phyloP scores from a whole-genome alignment of 805 yeast species.

The Suhomyces kilbournensis region DNA sequence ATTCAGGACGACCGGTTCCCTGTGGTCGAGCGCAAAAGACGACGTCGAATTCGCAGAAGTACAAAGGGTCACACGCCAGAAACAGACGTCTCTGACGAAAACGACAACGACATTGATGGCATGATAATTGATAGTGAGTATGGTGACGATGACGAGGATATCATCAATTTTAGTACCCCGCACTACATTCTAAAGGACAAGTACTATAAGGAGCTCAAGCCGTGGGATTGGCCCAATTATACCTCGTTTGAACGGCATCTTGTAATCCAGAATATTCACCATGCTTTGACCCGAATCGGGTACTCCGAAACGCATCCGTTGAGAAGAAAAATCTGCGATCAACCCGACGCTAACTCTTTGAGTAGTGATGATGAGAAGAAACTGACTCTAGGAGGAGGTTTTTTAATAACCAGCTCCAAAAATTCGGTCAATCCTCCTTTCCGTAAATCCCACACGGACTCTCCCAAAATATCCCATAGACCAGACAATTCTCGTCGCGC shows the following conservation, averaged over 20 bases:
- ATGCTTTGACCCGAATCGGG: constrained; percentile 41
- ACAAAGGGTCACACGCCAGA: constrained; percentile 17
- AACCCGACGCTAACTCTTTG: background rate
- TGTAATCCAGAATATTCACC: constrained; percentile 31
- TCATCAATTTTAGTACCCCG: background rate
- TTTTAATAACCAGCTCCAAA: constrained; percentile 16
- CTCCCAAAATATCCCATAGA: constrained; percentile 14
- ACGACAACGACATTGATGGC: constrained; percentile 8
- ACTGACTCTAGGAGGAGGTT: constrained; percentile 28
- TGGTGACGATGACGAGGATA: constrained; percentile 6
- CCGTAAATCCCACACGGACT: constrained; percentile 19
- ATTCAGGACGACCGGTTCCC: constrained; percentile 27
- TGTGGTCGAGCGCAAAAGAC: constrained; percentile 19
- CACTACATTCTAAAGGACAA: constrained; percentile 37
- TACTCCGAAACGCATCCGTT: constrained; percentile 44
- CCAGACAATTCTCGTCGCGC: constrained; percentile 3
- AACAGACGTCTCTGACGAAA: background rate
- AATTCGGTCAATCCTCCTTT: constrained; percentile 3
- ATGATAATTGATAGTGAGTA: constrained; percentile 10
- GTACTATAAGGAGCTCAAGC: constrained; percentile 38
- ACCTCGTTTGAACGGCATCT: constrained; percentile 29
- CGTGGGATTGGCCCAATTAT: constrained; percentile 35
- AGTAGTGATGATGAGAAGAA: constrained; percentile 22
- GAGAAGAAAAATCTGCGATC: constrained; percentile 27
- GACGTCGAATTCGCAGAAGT: constrained; percentile 22